Conservation (phyloP, 805 yeast genomes). For the Myxozyma udenii region DNA sequence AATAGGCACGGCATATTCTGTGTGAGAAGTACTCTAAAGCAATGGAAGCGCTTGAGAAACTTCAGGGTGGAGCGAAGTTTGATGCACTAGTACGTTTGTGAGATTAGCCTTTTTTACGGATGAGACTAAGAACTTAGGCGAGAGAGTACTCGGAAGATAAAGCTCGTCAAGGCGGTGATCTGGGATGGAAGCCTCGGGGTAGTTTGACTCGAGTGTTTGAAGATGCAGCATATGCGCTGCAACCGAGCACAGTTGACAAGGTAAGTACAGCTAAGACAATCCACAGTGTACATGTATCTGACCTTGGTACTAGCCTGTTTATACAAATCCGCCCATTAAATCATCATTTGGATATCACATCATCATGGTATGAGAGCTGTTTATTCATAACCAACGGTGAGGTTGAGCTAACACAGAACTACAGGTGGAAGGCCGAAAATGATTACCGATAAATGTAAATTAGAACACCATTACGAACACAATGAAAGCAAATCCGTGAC, state of each 20-base stretch:
- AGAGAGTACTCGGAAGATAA: slow-evolving; percentile 29
- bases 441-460: no score
- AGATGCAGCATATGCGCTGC: slow-evolving; percentile 29
- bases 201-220: slow-evolving; percentile 27
- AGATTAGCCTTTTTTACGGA: not conserved
- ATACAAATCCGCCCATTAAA: slow-evolving; percentile 25
- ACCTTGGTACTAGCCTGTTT: slow-evolving; percentile 25
- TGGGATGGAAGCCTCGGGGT: slow-evolving; percentile 31
- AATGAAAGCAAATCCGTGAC: not conserved
- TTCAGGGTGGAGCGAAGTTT: slow-evolving; percentile 23
- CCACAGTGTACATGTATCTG: not conserved
- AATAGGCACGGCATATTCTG: slow-evolving; percentile 25
- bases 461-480: not conserved
- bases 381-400: no score
- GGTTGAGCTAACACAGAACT: no score
- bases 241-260: slow-evolving; percentile 26
- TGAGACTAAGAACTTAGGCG: slow-evolving; percentile 10
- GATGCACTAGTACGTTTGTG: slow-evolving; percentile 22
- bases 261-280: slow-evolving; percentile 2
- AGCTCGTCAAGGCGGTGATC: slow-evolving; percentile 30
- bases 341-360: slow-evolving; percentile 29
- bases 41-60: slow-evolving; percentile 26
- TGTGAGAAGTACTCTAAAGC: slow-evolving; percentile 28
- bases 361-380: slow-evolving; percentile 18
- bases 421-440: no score